Conservation (phyloP, 2,329 filamentous ascomycete species). For the Fusarium hostae region DNA sequence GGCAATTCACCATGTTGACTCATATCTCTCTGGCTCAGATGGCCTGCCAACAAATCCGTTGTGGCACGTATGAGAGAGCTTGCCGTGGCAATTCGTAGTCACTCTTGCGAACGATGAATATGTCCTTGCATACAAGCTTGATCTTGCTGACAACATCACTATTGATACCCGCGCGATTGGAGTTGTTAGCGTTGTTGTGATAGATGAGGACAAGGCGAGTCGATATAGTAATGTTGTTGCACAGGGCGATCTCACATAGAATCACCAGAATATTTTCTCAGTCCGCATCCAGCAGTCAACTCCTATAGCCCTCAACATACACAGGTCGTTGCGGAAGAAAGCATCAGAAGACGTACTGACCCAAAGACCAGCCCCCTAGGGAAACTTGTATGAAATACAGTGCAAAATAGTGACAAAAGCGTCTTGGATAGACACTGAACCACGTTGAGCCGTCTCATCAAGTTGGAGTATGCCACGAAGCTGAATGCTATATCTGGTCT, state of each 20-base stretch:
- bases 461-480: constrained; percentile 58
- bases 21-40: constrained; percentile 61
- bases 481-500: constrained; percentile 61
- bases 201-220: constrained; percentile 63
- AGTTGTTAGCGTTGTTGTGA: constrained; percentile 67
- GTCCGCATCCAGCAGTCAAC: constrained; percentile 72
- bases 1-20: constrained; percentile 72
- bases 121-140: constrained; percentile 63
- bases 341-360: constrained; percentile 51
- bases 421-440: constrained; percentile 63
- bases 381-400: constrained; percentile 64
- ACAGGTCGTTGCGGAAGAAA: constrained; percentile 58
- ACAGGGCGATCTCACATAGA: constrained; percentile 71
- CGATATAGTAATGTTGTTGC: constrained; percentile 70
- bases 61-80: constrained; percentile 70
- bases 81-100: constrained; percentile 73
- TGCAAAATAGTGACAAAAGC: constrained; percentile 61
- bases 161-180: constrained; percentile 74
- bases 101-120: constrained; percentile 79
- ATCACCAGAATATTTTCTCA: constrained; percentile 76
- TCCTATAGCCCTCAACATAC: constrained; percentile 53
- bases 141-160: constrained; percentile 69
- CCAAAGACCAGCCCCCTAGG: constrained; percentile 69
- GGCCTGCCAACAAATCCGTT: constrained; percentile 67
- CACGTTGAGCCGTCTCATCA: constrained; percentile 62